These are phyloP conservation scores for Trichopus zeylanicus DNA, from an alignment of 116 monocot species.

Conservation along the genomic window DNA sequence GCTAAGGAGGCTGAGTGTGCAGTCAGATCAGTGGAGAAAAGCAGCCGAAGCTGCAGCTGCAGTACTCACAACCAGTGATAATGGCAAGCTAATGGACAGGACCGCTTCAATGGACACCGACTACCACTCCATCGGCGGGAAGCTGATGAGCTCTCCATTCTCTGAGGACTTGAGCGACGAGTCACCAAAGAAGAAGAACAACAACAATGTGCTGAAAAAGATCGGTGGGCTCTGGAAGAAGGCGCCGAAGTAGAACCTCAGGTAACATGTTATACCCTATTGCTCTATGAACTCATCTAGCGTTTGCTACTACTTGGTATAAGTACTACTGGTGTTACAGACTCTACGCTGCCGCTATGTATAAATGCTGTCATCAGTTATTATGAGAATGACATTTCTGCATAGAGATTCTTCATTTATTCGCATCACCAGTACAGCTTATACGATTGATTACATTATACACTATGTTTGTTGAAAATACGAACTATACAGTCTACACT, in stretches of 20 bases:
- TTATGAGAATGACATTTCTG: too few relatives aligned
- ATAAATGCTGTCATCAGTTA: too few relatives aligned
- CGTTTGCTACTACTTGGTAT: too few relatives aligned
- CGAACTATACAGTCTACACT: too few relatives aligned
- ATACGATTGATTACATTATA: too few relatives aligned
- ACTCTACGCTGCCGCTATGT: too few relatives aligned
- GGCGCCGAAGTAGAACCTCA: slow-evolving; percentile 19
- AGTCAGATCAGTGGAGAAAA: slow-evolving; percentile 96
- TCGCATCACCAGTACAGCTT: too few relatives aligned
- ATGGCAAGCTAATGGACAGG: slow-evolving; percentile 49
- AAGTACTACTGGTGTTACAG: too few relatives aligned
- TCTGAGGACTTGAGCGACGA: slow-evolving; percentile 67
- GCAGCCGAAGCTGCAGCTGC: slow-evolving; percentile 92
- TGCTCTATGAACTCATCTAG: too few relatives aligned
- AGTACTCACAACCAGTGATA: slow-evolving; percentile 40
- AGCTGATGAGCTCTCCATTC: slow-evolving; percentile 75
- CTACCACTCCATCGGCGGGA: slow-evolving; percentile 45
- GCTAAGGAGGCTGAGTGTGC: slow-evolving; percentile 63
- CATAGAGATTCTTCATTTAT: too few relatives aligned
- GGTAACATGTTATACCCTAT: background rate
- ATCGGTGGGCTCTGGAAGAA: slow-evolving; percentile 65
- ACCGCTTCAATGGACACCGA: slow-evolving; percentile 57
- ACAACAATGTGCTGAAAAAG: slow-evolving; percentile 21
- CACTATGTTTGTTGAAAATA: too few relatives aligned
- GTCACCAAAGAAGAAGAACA: slow-evolving; percentile 47